These are phyloP conservation scores for Tritrichomonas foetus DNA, from an alignment of 208 protist genomes.

Conservation along the genomic window DNA sequence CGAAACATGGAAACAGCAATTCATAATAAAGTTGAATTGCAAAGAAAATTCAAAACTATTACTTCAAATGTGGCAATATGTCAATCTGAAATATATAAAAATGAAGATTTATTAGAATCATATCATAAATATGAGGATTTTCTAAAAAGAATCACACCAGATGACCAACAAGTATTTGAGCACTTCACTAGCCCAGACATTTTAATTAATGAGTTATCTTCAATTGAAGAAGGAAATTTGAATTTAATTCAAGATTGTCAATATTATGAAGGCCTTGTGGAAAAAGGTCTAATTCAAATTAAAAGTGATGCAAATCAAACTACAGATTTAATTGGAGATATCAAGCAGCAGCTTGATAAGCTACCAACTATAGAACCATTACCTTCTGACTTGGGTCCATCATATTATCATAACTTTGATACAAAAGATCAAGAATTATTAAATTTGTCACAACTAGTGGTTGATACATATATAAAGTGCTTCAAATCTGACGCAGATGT, in stretches of 20 bases:
- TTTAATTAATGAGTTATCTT: not conserved
- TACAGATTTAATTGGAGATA: not conserved
- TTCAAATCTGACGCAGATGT: not conserved
- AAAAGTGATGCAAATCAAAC: not conserved
- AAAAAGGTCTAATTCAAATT: not conserved
- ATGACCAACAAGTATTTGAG: not conserved
- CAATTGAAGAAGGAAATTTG: not conserved
- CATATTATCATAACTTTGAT: not conserved
- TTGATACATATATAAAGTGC: not conserved
- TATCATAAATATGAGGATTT: not conserved
- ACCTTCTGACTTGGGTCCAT: not conserved
- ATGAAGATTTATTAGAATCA: not conserved
- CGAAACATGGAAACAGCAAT: not conserved
- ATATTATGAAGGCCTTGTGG: not conserved
- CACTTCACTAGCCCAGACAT: not conserved
- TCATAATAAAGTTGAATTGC: not conserved
- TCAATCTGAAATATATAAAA: not conserved
- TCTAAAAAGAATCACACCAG: not conserved
- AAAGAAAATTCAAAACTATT: not conserved
- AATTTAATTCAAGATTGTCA: not conserved
- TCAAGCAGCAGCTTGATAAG: not conserved
- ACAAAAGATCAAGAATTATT: not conserved
- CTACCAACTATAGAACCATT: not conserved
- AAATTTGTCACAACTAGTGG: not conserved
- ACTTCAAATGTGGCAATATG: not conserved